Evolutionary conservation across 1,139 yeast species (phyloP).

Genomic region (Protomyces inundatus): DNA sequence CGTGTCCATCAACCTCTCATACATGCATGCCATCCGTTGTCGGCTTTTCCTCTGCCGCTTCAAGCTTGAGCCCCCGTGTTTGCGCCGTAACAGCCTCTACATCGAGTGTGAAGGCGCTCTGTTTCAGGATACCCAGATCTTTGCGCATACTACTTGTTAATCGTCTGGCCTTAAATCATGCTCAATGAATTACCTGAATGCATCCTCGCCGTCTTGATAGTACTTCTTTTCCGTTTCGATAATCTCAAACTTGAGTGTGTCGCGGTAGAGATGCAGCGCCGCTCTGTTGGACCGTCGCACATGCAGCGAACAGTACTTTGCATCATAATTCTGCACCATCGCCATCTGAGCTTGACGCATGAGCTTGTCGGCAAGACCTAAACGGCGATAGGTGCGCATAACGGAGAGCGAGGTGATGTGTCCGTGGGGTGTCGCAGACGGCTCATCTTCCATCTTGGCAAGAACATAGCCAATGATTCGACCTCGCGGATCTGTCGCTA

Average conservation of each 20-base stretch:
- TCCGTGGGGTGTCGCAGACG: constrained; percentile 76
- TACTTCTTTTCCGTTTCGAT: constrained; percentile 76
- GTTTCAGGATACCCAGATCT: constrained; percentile 11
- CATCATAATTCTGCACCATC: constrained; percentile 74
- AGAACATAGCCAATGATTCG: constrained; percentile 89
- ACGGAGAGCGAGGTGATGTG: constrained; percentile 92
- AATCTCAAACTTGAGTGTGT: constrained; percentile 76
- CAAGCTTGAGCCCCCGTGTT: constrained; percentile 18
- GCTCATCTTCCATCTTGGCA: constrained; percentile 95
- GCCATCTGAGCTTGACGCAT: constrained; percentile 85
- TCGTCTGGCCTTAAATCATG: constrained; percentile 34
- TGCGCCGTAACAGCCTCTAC: constrained; percentile 12
- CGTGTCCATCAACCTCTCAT: not conserved
- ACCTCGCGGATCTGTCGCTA: constrained; percentile 57
- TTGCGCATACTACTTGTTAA: constrained; percentile 66
- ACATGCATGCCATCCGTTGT: not conserved
- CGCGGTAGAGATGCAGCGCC: constrained; percentile 85
- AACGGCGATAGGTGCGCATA: constrained; percentile 88
- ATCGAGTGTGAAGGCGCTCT: constrained; percentile 15
- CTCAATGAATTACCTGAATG: constrained; percentile 70
- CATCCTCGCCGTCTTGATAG: constrained; percentile 97
- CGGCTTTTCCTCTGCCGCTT: not conserved
- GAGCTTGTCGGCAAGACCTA: constrained; percentile 90
- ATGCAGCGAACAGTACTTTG: constrained; percentile 81
- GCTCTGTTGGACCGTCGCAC: constrained; percentile 93